These are phyloP conservation scores for Amanita fuliginea DNA, from an alignment of 768 basidiomycete species.

Conservation along the genomic window DNA sequence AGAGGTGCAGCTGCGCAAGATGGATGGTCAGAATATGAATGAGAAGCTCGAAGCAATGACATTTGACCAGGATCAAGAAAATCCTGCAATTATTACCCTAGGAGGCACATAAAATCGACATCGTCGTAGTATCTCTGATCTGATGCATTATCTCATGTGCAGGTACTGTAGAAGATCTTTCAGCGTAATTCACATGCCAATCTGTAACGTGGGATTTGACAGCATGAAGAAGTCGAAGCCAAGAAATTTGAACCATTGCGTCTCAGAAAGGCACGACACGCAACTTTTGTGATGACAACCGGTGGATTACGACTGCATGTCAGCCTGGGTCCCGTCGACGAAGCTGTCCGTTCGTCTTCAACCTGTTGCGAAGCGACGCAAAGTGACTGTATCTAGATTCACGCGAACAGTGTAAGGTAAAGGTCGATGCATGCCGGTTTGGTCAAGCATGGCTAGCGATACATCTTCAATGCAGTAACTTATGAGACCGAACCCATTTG, in stretches of 20 bases:
- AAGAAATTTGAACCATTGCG: conserved; percentile 3
- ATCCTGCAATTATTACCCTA: conserved; percentile 3
- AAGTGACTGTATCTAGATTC: conserved; percentile 6
- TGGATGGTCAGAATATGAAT: neutral
- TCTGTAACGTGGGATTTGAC: conserved; percentile 10
- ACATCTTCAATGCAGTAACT: neutral
- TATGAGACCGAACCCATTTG: neutral
- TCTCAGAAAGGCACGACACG: conserved; percentile 2
- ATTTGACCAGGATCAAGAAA: conserved; percentile 3
- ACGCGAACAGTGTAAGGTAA: conserved; percentile 1
- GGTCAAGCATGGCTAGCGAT: neutral
- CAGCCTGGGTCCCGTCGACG: neutral
- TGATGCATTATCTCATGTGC: conserved; percentile 2
- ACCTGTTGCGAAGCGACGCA: conserved; percentile 7
- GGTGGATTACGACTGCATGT: neutral
- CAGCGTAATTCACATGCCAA: neutral
- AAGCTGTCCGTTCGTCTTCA: conserved; percentile 4
- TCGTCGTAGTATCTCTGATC: neutral
- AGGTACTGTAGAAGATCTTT: neutral
- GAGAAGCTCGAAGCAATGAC: conserved; percentile 3
- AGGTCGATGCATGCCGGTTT: neutral
- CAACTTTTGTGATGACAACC: neutral
- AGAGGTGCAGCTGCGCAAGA: neutral
- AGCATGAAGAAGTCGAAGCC: conserved; percentile 12
- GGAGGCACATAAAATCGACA: conserved; percentile 3